Base-by-base conservation (phyloP, 306 rosid genomes). In the Pyrus bretschneideri region DNA sequence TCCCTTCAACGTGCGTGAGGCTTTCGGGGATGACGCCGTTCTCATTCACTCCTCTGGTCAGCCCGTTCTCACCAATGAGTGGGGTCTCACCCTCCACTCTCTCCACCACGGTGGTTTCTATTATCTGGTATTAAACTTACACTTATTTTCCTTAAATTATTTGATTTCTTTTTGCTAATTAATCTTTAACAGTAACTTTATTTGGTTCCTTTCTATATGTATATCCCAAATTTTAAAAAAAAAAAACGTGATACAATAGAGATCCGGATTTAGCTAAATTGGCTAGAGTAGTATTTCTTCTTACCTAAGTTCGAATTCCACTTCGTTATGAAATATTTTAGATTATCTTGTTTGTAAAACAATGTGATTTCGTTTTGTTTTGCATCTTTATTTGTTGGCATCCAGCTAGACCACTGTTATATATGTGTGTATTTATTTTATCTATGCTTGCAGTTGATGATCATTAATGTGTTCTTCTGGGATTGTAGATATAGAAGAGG, bases 81-180 rank as follows among this genome's bases (percentile, higher is more conserved):
- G 97, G 97, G 98, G 98, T 9, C 75, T 89, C 65, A 95, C 97
- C 46, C 86, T 92, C 59, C 97, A 90, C 68, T 81, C 97, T 23
- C 97, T 95, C 71, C 91, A 90, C 69, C 89, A 92, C 73, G 97
- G 97, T 35, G 86, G 93, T 19, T 92, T 55, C 72, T 95, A 92
- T 80, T 92, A 90, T 82, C 86, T 92, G 74, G 97, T 95, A 21
- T 21, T 29, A 14, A 25, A 51, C 31, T n/a, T 18, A 15, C 30
- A 9, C 42, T 30, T 29, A 1, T 3, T 12, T 11, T 44, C 9
- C 15, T 40, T 71, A 1, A n/a, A n/a, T 58, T 25, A 11, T 35
- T 19, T 23, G 14, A 12, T 33, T 22, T 76, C 7, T 58, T 21
- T 5, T 4, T 14, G 55, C 45, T 76, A 35, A 33, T 71, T 54